phyloP scores from a whole-genome alignment of 2,329 filamentous ascomycete species.

The Aplosporella prunicola region DNA sequence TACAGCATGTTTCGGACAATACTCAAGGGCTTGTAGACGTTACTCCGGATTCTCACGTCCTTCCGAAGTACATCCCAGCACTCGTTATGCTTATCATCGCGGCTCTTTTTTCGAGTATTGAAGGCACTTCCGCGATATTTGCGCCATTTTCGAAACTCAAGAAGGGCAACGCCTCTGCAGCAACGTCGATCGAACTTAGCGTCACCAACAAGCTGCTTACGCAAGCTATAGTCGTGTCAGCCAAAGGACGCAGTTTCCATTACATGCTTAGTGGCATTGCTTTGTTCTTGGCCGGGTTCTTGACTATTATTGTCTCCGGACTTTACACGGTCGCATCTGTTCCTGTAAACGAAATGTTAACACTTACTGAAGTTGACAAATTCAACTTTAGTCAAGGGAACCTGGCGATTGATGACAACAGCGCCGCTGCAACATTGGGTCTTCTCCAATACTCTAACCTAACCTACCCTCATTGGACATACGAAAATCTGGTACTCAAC shows the following conservation, averaged over 20 bases:
- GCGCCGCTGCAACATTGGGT: background rate
- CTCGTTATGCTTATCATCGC: background rate
- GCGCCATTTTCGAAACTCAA: background rate
- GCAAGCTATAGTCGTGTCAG: background rate
- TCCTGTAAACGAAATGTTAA: background rate
- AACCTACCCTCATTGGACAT: background rate
- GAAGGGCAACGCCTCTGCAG: background rate
- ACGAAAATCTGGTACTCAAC: background rate
- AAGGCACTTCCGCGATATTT: background rate
- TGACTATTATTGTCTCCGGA: constrained; percentile 1
- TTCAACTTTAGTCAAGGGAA: background rate
- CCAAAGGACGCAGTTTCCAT: background rate
- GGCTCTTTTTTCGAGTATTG: background rate
- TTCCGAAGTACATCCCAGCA: background rate
- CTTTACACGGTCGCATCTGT: background rate
- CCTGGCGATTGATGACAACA: background rate
- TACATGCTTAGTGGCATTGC: background rate
- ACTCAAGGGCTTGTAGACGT: background rate
- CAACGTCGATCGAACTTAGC: background rate
- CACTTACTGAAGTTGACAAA: background rate
- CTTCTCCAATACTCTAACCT: background rate
- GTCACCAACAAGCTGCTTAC: background rate
- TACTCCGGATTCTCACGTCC: background rate
- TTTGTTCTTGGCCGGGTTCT: background rate
- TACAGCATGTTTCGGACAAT: background rate